Evolutionary conservation across 2,329 filamentous ascomycete genomes (phyloP).

Genomic region (Trichocomaceae sp.): DNA sequence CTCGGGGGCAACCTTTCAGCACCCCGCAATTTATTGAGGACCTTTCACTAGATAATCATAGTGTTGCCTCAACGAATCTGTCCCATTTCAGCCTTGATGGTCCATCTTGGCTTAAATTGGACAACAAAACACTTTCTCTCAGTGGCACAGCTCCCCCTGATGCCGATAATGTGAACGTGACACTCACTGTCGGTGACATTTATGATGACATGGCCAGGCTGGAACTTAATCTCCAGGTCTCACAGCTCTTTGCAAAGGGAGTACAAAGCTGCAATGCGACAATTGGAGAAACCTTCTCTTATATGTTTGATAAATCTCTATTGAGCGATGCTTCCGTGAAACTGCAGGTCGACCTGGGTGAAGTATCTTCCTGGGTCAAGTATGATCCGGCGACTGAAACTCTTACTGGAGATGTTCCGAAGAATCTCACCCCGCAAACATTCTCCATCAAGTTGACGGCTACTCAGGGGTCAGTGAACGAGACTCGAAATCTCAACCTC

Average conservation of each 20-base stretch:
- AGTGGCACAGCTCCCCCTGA: conserved; percentile 58
- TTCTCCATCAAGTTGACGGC: conserved; percentile 42
- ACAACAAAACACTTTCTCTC: conserved; percentile 56
- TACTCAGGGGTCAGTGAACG: conserved; percentile 30
- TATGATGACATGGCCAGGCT: conserved; percentile 54
- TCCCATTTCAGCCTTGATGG: conserved; percentile 46
- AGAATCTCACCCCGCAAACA: conserved; percentile 30
- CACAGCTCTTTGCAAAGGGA: conserved; percentile 38
- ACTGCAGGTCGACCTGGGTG: conserved; percentile 40
- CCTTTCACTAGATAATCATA: conserved; percentile 54
- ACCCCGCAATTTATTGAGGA: conserved; percentile 48
- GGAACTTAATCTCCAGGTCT: conserved; percentile 45
- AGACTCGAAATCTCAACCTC: conserved; percentile 43
- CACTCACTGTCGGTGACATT: conserved; percentile 53
- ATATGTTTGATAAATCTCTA: conserved; percentile 41
- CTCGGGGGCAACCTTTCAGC: conserved; percentile 44
- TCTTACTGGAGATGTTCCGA: conserved; percentile 46
- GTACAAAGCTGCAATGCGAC: conserved; percentile 44
- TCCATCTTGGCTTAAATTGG: conserved; percentile 64
- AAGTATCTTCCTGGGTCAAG: conserved; percentile 43
- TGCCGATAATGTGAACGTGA: conserved; percentile 56
- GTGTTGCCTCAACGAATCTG: conserved; percentile 47
- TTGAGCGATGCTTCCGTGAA: conserved; percentile 36
- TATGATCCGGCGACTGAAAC: conserved; percentile 42
- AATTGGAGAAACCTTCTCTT: conserved; percentile 45